Evolutionary conservation across 768 basidiomycete genomes (phyloP).

Genomic region (Candolleomyces eurysporus): DNA sequence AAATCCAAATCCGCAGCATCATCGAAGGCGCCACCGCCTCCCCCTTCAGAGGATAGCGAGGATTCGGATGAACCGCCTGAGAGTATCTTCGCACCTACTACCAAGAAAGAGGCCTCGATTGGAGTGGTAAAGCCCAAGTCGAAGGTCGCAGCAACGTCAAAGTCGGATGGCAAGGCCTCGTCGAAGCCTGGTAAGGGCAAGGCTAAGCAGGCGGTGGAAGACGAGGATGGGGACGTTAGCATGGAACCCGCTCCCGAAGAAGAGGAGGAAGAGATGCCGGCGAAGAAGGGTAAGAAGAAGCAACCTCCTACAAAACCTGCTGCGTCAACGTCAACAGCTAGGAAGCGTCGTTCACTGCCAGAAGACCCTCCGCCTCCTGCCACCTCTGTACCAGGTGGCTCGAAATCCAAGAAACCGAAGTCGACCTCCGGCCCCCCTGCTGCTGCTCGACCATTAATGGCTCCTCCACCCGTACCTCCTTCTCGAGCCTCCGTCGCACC

Average conservation of each 20-base stretch:
- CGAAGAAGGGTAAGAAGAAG: too few species aligned
- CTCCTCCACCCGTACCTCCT: neutral
- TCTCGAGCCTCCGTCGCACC: neutral
- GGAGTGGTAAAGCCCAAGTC: neutral
- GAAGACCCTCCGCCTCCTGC: neutral
- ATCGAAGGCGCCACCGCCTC: too few species aligned
- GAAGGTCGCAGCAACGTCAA: neutral
- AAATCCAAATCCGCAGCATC: neutral
- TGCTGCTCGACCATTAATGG: neutral
- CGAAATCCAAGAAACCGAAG: neutral
- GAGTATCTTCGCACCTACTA: too few species aligned
- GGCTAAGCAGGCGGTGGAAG: neutral
- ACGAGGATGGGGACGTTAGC: neutral
- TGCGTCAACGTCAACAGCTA: too few species aligned
- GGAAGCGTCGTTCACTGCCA: neutral
- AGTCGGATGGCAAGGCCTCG: neutral
- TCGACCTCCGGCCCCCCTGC: too few species aligned
- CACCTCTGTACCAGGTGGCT: neutral
- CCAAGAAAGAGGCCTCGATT: neutral
- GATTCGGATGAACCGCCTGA: too few species aligned
- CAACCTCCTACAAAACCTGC: too few species aligned
- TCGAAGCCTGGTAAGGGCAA: neutral
- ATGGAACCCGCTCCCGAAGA: too few species aligned
- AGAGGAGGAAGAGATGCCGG: too few species aligned
- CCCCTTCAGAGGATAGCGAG: too few species aligned